Evolutionary conservation across 306 rosid genomes (phyloP).

Genomic region (Abrus pulchellus): DNA sequence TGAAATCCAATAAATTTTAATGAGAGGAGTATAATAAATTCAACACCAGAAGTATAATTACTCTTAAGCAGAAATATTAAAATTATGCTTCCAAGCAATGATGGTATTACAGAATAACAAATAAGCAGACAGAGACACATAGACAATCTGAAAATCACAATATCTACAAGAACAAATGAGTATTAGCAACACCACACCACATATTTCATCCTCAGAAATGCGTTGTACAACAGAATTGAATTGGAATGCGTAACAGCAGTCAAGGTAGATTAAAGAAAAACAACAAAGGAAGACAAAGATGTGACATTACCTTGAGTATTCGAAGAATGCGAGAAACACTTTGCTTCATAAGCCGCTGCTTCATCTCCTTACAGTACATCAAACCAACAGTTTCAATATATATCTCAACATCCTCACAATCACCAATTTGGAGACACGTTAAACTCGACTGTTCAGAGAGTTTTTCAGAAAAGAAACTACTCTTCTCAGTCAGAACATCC

Average conservation of each 20-base stretch:
- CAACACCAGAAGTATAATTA: neutral
- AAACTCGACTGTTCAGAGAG: slow-evolving; percentile 60
- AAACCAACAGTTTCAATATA: slow-evolving; percentile 91
- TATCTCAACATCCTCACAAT: slow-evolving; percentile 93
- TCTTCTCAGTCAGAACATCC: slow-evolving; percentile 71
- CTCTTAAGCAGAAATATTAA: slow-evolving; percentile 14
- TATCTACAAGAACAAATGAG: neutral
- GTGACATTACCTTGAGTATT: slow-evolving; percentile 76
- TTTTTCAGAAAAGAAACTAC: slow-evolving; percentile 76
- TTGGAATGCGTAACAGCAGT: neutral
- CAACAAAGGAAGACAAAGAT: neutral
- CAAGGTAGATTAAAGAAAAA: slow-evolving; percentile 15
- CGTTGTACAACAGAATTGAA: neutral
- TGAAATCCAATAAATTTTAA: neutral
- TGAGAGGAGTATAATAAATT: slow-evolving; percentile 4
- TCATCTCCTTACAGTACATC: slow-evolving; percentile 95
- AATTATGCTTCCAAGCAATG: neutral
- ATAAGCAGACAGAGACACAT: slow-evolving; percentile 2
- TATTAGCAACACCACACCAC: neutral
- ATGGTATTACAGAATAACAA: neutral
- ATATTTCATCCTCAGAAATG: slow-evolving; percentile 24
- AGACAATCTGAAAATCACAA: slow-evolving; percentile 1
- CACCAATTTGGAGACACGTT: slow-evolving; percentile 74
- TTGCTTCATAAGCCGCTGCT: slow-evolving; percentile 89
- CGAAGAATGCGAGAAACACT: slow-evolving; percentile 89